Conservation (phyloP, 345 rosid genomes). For the Lepidium sativum region DNA sequence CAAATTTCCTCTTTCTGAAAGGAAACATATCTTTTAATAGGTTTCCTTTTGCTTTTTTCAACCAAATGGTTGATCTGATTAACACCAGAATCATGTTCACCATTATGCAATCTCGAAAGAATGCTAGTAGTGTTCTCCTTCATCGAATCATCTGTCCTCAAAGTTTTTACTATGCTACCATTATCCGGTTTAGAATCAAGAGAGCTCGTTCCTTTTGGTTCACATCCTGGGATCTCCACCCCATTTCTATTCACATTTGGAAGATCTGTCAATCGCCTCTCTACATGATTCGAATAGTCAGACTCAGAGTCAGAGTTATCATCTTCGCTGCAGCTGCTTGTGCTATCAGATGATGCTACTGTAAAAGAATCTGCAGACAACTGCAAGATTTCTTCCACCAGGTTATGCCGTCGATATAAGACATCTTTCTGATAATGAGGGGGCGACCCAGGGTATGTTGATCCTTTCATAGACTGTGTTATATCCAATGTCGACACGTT, state of each 20-base stretch:
- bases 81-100: slow-evolving; percentile 23
- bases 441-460: slow-evolving; percentile 56
- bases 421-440: slow-evolving; percentile 82
- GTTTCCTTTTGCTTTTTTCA: slow-evolving; percentile 44
- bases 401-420: slow-evolving; percentile 65
- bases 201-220: slow-evolving; percentile 10
- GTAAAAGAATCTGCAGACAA: slow-evolving; percentile 83
- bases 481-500: slow-evolving; percentile 30
- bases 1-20: slow-evolving; percentile 37
- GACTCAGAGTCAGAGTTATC: slow-evolving; percentile 33
- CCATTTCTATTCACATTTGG: slow-evolving; percentile 20
- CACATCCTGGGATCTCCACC: slow-evolving; percentile 18
- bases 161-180: slow-evolving; percentile 14
- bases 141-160: slow-evolving; percentile 14
- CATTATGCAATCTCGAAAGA: slow-evolving; percentile 22
- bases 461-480: slow-evolving; percentile 36
- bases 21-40: slow-evolving; percentile 49
- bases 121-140: slow-evolving; percentile 12
- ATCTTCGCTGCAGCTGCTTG: slow-evolving; percentile 73
- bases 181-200: slow-evolving; percentile 27
- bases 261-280: slow-evolving; percentile 28
- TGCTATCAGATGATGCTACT: slow-evolving; percentile 63
- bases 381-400: slow-evolving; percentile 91
- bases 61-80: slow-evolving; percentile 31
- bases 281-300: slow-evolving; percentile 32